A percentile compares a stretch with the other conserved stretches of the same genome.
Conservation (phyloP, 495 filamentous ascomycete species). For the Aspergillus incahuasiensis region DNA sequence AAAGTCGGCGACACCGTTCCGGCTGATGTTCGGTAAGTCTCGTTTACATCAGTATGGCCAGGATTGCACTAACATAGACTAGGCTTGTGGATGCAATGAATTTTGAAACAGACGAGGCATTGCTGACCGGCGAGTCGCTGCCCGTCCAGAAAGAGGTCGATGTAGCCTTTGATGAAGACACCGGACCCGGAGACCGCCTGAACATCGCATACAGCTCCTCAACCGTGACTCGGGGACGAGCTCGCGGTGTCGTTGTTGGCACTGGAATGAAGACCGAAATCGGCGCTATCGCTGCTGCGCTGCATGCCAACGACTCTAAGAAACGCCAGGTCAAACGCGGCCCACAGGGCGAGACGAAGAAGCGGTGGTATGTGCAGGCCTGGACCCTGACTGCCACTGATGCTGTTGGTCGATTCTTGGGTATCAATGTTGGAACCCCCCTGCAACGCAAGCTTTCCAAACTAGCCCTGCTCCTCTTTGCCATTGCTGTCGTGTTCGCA, state of each 20-base stretch:
- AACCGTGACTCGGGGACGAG: constrained; percentile 67
- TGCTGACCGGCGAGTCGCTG: constrained; percentile 74
- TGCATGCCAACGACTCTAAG: constrained; percentile 45
- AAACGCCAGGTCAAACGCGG: constrained; percentile 54
- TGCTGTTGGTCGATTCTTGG: constrained; percentile 64
- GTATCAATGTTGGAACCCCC: constrained; percentile 65
- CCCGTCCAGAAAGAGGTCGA: constrained; percentile 59
- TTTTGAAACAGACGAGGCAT: constrained; percentile 67
- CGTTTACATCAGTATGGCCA: background rate
- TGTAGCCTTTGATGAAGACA: constrained; percentile 39
- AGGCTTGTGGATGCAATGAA: constrained; percentile 64
- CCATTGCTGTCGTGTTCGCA: constrained; percentile 62
- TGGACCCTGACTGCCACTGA: constrained; percentile 62
- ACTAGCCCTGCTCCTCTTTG: constrained; percentile 65
- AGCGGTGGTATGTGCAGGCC: constrained; percentile 65
- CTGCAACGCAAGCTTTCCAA: constrained; percentile 65
- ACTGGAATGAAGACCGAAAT: constrained; percentile 71
- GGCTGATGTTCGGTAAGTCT: constrained; percentile 55
- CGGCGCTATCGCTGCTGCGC: constrained; percentile 61
- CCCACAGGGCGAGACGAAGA: constrained; percentile 51
- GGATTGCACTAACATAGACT: constrained; percentile 3
- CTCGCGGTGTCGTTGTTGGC: constrained; percentile 62
- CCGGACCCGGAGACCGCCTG: constrained; percentile 62
- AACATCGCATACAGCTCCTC: constrained; percentile 71
- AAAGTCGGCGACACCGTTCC: constrained; percentile 84